Percentiles rank a stretch among this genome's conserved stretches.
Evolutionary conservation across 202 grass and related monocot genomes (phyloP).

Genomic region (Zizania palustris): DNA sequence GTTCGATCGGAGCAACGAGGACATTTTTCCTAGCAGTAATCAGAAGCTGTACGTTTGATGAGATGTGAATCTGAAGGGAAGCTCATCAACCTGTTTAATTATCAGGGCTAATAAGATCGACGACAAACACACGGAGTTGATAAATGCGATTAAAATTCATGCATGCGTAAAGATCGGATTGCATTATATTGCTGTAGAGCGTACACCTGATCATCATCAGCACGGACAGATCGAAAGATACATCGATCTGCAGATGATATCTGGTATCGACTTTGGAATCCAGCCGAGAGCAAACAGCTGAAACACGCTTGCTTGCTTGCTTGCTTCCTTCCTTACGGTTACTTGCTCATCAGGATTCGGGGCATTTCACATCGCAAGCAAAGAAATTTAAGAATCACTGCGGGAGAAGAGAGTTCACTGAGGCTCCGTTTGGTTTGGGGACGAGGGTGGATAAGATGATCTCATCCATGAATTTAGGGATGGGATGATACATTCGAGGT

Average conservation of each 20-base stretch:
- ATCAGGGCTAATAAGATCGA: not conserved
- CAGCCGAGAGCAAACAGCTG: no score
- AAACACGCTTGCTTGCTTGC: not conserved
- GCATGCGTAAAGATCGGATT: constrained; percentile 4
- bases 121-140: not conserved
- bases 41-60: not conserved
- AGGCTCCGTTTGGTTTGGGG: no score
- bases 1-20: no score
- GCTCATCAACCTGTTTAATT: not conserved
- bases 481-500: no score
- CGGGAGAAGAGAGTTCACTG: no score
- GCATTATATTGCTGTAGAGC: not conserved
- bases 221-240: not conserved
- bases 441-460: no score
- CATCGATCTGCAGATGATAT: no score
- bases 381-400: not conserved
- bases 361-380: not conserved
- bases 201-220: not conserved
- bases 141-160: not conserved
- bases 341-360: not conserved
- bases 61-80: constrained; percentile 4
- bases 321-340: not conserved
- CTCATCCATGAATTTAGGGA: no score
- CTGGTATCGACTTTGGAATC: not conserved
- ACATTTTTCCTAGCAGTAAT: not conserved